phyloP scores from a whole-genome alignment of 306 rosid species.

The Dalbergia cochinchinensis region DNA sequence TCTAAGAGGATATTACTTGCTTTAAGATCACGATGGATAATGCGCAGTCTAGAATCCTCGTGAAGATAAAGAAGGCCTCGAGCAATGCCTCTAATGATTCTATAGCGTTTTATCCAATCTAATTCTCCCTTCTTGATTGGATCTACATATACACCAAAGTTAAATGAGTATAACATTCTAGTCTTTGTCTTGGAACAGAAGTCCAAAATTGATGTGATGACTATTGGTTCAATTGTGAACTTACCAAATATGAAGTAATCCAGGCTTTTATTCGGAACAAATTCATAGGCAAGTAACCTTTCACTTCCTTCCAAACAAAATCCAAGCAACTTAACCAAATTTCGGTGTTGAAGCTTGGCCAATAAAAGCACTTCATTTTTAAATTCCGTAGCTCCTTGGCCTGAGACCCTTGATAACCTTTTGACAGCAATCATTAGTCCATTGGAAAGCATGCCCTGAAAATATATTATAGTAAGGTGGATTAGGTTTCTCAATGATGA shows the following conservation, averaged over 20 bases:
- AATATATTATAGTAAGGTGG: background rate
- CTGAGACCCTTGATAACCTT: slow-evolving; percentile 27
- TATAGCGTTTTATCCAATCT: slow-evolving; percentile 48
- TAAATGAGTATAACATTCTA: background rate
- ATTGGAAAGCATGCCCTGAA: slow-evolving; percentile 33
- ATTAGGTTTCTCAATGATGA: background rate
- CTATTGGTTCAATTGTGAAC: background rate
- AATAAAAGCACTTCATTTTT: slow-evolving; percentile 53
- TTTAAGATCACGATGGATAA: no score
- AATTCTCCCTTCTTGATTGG: slow-evolving; percentile 32
- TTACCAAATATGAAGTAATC: slow-evolving; percentile 62
- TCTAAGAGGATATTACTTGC: slow-evolving; percentile 58
- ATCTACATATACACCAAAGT: slow-evolving; percentile 36
- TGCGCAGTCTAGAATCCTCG: slow-evolving; percentile 52
- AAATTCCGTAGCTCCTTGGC: slow-evolving; percentile 49
- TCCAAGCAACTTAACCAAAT: slow-evolving; percentile 44
- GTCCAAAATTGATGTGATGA: background rate
- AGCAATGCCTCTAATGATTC: slow-evolving; percentile 54
- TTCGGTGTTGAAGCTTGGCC: slow-evolving; percentile 39
- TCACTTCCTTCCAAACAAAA: slow-evolving; percentile 32
- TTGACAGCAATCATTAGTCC: slow-evolving; percentile 39
- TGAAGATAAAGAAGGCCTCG: slow-evolving; percentile 58
- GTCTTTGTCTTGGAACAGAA: background rate
- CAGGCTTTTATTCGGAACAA: no score
- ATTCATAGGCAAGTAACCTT: slow-evolving; percentile 57